These are phyloP conservation scores for Tricholoma saponaceum DNA, from an alignment of 768 basidiomycete genomes.

Conservation along the genomic window DNA sequence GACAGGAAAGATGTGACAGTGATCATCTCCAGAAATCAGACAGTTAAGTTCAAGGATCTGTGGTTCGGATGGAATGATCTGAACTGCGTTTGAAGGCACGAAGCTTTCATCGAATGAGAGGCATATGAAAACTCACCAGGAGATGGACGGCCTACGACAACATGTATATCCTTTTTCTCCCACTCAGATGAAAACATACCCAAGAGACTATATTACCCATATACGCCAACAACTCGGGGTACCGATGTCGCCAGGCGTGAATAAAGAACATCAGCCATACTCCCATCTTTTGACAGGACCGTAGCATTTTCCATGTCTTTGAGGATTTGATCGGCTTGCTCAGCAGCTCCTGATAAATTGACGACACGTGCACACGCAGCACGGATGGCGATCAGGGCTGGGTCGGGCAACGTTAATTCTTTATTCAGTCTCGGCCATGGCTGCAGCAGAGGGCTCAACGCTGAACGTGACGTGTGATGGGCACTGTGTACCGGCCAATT, in stretches of 20 bases:
- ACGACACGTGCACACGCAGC: slow-evolving; percentile 32
- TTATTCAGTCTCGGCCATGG: background rate
- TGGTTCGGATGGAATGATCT: background rate
- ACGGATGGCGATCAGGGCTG: slow-evolving; percentile 19
- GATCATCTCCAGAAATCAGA: background rate
- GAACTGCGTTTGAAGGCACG: background rate
- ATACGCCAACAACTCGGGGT: background rate
- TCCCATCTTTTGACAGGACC: slow-evolving; percentile 14
- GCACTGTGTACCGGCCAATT: background rate
- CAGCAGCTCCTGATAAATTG: slow-evolving; percentile 30
- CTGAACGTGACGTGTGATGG: no score
- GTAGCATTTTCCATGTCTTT: slow-evolving; percentile 18
- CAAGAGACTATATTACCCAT: background rate
- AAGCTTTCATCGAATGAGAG: background rate
- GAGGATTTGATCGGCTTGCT: slow-evolving; percentile 23
- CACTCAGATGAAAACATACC: background rate
- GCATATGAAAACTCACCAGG: background rate
- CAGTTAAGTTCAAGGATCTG: background rate
- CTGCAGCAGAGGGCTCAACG: no score
- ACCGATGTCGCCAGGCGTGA: slow-evolving; percentile 1
- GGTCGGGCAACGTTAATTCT: background rate
- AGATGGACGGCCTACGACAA: background rate
- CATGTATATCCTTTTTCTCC: background rate
- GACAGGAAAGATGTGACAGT: background rate
- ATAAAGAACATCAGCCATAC: slow-evolving; percentile 8